Base-by-base conservation (phyloP, 2,329 filamentous ascomycete species). In the Colletotrichum salicis region DNA sequence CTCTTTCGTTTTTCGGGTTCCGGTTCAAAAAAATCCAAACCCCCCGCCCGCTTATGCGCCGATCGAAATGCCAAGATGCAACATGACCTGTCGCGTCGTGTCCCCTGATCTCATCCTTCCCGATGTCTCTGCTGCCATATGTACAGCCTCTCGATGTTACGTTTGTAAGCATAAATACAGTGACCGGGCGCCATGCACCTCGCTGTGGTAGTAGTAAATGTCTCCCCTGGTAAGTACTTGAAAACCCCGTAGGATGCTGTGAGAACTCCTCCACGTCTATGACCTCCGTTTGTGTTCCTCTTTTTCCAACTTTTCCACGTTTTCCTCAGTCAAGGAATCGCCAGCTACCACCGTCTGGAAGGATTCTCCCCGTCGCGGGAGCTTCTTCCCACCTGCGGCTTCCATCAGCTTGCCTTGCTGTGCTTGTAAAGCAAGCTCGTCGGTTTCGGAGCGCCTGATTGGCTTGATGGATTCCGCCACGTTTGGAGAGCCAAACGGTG, bases 251-350 rank as follows among this genome's bases (percentile, higher is more conserved):
- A 51, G 29, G 35, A 55, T 63, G 58, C 48, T 64, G 63, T 55
- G 19, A 15, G 15, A 35, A 64, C n/a, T 55, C 51, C 55, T 41
- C 24, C 19, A 55, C 35, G 37, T 31, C 60, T 64, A 64, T 7
- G 37, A 54, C 2, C 72, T 64, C 35, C 71, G 69, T 13, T 64
- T 62, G 22, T 72, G 29, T 64, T 67, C 82, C 67, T 84, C 81
- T 68, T 78, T 79, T 68, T 82, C 82, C 56, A 89, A 75, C 72
- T 81, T 86, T 45, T 84, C 86, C 58, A 89, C 79, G 74, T 89
- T 89, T 76, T 87, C 87, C 73, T 87, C 84, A 1, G 87, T 89
- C 72, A 89, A 75, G 5, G 83, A 83, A 66, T 88, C 85, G 3
- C 83, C 83, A 8, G 76, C 68, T 12, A 80, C 76, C 31, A 76